A percentile compares a stretch with the other conserved stretches of the same genome.
phyloP scores from a whole-genome alignment of 345 rosid genomes.

The Psidium friedrichsthalianum region DNA sequence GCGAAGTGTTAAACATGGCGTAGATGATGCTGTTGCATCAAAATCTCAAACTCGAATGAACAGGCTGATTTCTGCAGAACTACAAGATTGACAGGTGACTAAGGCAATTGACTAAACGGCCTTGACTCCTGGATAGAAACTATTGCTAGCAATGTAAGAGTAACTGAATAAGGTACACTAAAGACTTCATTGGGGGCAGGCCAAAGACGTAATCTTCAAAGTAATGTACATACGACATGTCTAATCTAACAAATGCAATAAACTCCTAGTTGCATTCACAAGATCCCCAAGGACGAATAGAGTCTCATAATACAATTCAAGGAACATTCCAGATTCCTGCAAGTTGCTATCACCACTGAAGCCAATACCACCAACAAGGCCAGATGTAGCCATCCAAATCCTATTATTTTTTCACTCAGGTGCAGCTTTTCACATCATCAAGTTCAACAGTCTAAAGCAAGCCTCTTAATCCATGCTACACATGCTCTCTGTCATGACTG shows the following conservation, averaged over 20 bases:
- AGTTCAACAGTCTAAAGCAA: not conserved
- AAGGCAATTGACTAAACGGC: not conserved
- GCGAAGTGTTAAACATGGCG: not conserved
- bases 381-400: not conserved
- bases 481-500: not conserved
- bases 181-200: not conserved
- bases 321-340: not conserved
- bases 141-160: not conserved
- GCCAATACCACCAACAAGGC: not conserved
- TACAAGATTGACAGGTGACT: not conserved
- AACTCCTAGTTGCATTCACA: not conserved
- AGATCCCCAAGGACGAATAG: not conserved
- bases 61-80: not conserved
- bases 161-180: not conserved
- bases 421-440: not conserved
- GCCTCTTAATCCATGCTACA: not conserved
- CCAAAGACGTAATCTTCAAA: not conserved
- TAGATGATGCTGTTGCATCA: not conserved
- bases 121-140: not conserved
- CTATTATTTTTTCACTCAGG: not conserved
- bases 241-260: not conserved
- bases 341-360: not conserved
- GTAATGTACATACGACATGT: not conserved
- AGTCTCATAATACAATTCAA: not conserved
- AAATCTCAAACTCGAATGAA: not conserved